Evolutionary conservation across 192 early-diverging fungal species (phyloP), one percentile per base, ranked within the genome.

Genomic region (Backusella tuberculispora): DNA sequence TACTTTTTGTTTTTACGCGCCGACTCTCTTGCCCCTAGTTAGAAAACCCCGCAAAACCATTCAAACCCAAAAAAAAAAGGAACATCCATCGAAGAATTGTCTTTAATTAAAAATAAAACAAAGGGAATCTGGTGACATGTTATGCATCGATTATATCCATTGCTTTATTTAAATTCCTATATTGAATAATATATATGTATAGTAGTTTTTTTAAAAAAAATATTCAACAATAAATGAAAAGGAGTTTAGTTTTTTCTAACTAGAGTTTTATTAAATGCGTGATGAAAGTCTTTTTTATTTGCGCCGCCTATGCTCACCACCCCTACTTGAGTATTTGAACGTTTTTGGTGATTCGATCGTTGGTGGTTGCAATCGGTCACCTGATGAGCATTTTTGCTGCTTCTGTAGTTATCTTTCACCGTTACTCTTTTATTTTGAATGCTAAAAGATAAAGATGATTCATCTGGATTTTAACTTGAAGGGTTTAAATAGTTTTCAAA

Each of bases 381-480:
- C 53, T 60, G 53, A 60, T 60, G 10, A 10, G 3, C 2, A 34
- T 4, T 24, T 60, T 60, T 26, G 6, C 24, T 56, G 10, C 12
- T 56, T 56, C 13, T 56, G 6, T 43, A 4, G 21, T 56, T 60
- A 24, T 26, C 0, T 60, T 60, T 50, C 42, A 6, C 29, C 29
- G 29, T 2, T 34, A 9, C 19, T 60, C 26, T 46, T 24, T 12
- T 13, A 26, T 24, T 24, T 60, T 60, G 21, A 60, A 60, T 60
- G 53, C 21, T 5, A 3, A 60, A 24, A 12, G 24, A 12, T 8
- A 56, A 56, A 24, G 9, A 12, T 24, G 21, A 60, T 24, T 60
- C 53, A 60, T 19, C n/a, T 60, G 53, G 8, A 26, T 60, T 60
- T 60, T 12, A 60, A 60, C 53, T 60, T 60, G 21, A 60, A 60